A percentile compares a stretch with the other conserved stretches of the same genome.
Evolutionary conservation across 148 eudicot species (phyloP).

Genomic region (Chenopodium suecicum): DNA sequence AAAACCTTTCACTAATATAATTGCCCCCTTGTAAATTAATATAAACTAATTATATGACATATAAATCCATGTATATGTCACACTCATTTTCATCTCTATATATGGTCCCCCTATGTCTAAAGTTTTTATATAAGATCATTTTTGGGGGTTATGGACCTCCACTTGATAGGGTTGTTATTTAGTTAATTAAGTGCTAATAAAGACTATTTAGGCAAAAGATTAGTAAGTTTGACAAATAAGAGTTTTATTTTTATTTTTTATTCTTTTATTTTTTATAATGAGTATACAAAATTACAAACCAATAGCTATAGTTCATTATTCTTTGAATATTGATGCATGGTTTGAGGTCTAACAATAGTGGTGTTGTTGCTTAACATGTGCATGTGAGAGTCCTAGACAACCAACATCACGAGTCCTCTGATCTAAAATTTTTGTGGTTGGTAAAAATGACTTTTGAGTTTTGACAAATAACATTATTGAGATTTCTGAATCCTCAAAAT

Average conservation of each 20-base stretch:
- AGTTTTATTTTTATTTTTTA: too few species aligned
- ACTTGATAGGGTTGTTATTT: background rate
- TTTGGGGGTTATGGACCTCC: slow-evolving; percentile 2
- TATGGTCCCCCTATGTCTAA: background rate
- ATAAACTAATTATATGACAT: background rate
- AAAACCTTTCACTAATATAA: background rate
- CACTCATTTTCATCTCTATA: background rate
- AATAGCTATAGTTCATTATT: too few species aligned
- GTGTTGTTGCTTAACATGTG: background rate
- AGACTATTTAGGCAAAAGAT: background rate
- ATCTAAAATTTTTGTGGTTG: too few species aligned
- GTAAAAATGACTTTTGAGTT: too few species aligned
- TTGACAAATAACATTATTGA: too few species aligned
- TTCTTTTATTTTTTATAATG: background rate
- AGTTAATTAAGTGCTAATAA: background rate
- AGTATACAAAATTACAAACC: too few species aligned
- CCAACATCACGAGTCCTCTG: background rate
- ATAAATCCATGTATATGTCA: background rate
- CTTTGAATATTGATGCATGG: background rate
- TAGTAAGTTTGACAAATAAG: background rate
- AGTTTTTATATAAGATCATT: background rate
- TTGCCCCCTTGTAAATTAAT: background rate
- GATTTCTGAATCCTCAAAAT: too few species aligned
- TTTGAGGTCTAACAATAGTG: background rate
- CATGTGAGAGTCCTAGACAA: background rate